These are phyloP conservation scores for Neofusicoccum sp. DNA, from an alignment of 2,329 filamentous ascomycete species.

Conservation along the genomic window DNA sequence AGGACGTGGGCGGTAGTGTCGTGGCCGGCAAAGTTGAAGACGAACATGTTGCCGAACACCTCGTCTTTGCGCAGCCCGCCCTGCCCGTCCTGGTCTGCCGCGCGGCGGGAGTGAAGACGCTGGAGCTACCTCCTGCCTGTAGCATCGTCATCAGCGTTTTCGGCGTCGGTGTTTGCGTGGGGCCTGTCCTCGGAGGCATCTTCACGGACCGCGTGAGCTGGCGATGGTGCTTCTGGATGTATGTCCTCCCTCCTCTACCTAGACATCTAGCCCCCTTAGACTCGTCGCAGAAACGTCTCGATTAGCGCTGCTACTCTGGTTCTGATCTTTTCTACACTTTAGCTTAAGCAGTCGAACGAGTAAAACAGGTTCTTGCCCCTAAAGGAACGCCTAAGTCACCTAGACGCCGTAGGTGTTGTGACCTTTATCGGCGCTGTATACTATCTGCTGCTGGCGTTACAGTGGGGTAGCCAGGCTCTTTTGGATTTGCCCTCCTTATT, in stretches of 20 bases:
- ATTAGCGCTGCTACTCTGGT: constrained; percentile 32
- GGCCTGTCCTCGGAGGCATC: constrained; percentile 25
- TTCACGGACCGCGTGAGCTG: constrained; percentile 24
- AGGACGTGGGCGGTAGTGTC: constrained; percentile 54
- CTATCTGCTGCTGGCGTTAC: constrained; percentile 36
- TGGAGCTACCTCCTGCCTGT: no score
- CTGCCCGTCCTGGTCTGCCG: no score
- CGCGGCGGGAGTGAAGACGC: no score
- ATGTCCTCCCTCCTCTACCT: no score
- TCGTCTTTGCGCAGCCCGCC: constrained; percentile 34
- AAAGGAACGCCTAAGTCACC: not conserved
- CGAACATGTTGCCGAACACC: constrained; percentile 54
- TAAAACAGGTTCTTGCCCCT: no score
- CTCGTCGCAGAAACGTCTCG: constrained; percentile 26
- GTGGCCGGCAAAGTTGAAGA: constrained; percentile 55
- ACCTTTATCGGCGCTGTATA: constrained; percentile 38
- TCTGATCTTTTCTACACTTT: constrained; percentile 24
- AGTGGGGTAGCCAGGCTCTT: constrained; percentile 50
- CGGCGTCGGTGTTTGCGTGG: constrained; percentile 26
- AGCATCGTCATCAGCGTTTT: constrained; percentile 16
- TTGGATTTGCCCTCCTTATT: constrained; percentile 45
- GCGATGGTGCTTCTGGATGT: constrained; percentile 37
- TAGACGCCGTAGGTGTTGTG: constrained; percentile 34
- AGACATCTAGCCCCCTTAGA: no score
- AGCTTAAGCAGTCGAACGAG: no score